Evolutionary conservation across 805 yeast species (phyloP).

Genomic region (Metschnikowia shivogae): DNA sequence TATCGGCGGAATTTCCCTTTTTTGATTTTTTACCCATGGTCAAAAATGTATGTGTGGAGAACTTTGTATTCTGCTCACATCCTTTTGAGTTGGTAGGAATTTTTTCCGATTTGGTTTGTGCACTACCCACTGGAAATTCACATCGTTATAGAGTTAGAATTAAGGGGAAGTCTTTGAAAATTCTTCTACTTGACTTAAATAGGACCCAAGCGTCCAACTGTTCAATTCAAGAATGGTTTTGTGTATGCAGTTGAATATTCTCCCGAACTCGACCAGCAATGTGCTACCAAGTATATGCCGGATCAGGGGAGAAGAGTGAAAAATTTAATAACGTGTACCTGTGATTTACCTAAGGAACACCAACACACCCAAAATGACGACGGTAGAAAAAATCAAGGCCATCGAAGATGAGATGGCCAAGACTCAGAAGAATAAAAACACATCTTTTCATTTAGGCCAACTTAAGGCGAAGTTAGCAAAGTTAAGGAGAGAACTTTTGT

Average conservation of each 20-base stretch:
- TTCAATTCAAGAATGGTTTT: background rate
- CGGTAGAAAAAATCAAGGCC: conserved; percentile 64
- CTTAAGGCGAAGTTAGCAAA: conserved; percentile 95
- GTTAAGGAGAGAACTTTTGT: conserved; percentile 81
- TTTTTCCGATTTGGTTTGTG: conserved; percentile 7
- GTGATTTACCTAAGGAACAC: background rate
- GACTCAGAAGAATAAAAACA: conserved; percentile 97
- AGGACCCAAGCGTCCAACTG: too few relatives aligned
- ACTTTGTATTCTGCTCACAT: background rate
- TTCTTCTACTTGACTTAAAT: too few relatives aligned
- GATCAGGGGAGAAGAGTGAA: conserved; percentile 3
- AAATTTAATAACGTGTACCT: conserved; percentile 3
- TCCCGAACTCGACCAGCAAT: background rate
- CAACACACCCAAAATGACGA: conserved; percentile 31
- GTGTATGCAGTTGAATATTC: background rate
- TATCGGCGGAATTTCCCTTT: conserved; percentile 53
- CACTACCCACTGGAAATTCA: conserved; percentile 1
- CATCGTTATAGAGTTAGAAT: background rate
- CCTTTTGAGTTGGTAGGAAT: conserved; percentile 1
- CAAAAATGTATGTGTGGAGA: background rate
- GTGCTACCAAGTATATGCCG: conserved; percentile 2
- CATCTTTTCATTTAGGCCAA: conserved; percentile 96
- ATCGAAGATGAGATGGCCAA: conserved; percentile 97
- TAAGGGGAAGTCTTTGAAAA: background rate
- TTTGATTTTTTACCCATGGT: conserved; percentile 48